phyloP scores from a whole-genome alignment of 1,284 basidiomycete genomes.

The Sanguinoderma infundibulare region DNA sequence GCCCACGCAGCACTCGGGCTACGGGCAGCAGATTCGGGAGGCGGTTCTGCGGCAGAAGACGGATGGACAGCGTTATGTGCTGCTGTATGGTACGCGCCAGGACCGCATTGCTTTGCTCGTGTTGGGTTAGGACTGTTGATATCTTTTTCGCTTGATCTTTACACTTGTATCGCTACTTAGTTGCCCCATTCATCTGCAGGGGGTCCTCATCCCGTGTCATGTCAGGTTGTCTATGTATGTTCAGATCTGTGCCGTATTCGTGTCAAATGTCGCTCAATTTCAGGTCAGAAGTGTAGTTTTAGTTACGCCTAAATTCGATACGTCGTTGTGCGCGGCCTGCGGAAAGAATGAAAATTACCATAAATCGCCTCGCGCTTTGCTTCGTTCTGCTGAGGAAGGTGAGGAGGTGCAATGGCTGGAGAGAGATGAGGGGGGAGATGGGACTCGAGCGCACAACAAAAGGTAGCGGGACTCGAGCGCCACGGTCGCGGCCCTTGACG shows the following conservation, averaged over 20 bases:
- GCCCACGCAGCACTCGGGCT: conserved; percentile 57
- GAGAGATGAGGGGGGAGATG: no score
- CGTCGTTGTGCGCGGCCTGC: no score
- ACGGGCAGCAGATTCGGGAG: conserved; percentile 70
- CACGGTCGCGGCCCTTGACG: no score
- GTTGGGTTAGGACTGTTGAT: conserved; percentile 30
- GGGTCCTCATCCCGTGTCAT: neutral
- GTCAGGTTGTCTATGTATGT: conserved; percentile 1
- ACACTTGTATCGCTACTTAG: conserved; percentile 10
- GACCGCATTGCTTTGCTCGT: conserved; percentile 69
- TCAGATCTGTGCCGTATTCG: conserved; percentile 3
- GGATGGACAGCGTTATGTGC: conserved; percentile 65
- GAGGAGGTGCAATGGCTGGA: no score
- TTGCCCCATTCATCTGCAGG: neutral
- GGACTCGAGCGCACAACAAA: no score
- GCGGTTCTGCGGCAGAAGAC: conserved; percentile 60
- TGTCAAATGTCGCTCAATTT: neutral
- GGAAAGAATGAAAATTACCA: no score
- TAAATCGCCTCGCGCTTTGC: no score
- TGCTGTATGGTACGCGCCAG: conserved; percentile 73
- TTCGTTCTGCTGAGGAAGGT: no score
- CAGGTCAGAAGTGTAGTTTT: no score
- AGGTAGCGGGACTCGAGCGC: no score
- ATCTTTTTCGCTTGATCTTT: neutral
- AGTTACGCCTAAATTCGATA: no score